Evolutionary conservation across 805 yeast species (phyloP).

Genomic region (Metschnikowia kofuensis): DNA sequence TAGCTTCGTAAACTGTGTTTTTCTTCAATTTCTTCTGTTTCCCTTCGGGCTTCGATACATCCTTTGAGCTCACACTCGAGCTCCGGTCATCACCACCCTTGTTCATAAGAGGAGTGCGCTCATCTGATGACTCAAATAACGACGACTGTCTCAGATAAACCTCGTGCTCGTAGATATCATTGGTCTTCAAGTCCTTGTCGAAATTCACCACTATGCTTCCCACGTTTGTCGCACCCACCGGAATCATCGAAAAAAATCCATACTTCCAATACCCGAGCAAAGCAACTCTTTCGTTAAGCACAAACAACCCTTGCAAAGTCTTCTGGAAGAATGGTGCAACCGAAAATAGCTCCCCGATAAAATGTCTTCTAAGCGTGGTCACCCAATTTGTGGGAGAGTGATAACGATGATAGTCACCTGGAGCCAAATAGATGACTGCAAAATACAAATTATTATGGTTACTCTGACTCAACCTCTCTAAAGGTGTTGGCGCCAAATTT

Average conservation of each 20-base stretch:
- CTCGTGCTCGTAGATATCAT: slow-evolving; percentile 60
- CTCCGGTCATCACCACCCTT: slow-evolving; percentile 10
- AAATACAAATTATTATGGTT: slow-evolving; percentile 64
- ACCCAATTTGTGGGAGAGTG: slow-evolving; percentile 98
- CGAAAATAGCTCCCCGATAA: slow-evolving; percentile 90
- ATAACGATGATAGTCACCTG: slow-evolving; percentile 97
- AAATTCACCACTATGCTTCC: slow-evolving; percentile 92
- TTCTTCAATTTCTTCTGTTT: slow-evolving; percentile 48
- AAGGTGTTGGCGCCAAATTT: slow-evolving; percentile 35
- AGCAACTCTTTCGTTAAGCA: slow-evolving; percentile 93
- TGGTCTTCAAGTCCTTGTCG: slow-evolving; percentile 86
- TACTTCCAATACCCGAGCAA: slow-evolving; percentile 93
- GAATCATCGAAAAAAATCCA: slow-evolving; percentile 98
- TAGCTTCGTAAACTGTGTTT: slow-evolving; percentile 91
- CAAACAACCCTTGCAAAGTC: slow-evolving; percentile 80
- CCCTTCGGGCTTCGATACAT: not conserved
- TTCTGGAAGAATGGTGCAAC: slow-evolving; percentile 96
- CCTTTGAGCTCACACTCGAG: slow-evolving; percentile 3
- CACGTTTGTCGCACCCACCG: slow-evolving; percentile 98
- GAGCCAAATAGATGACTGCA: slow-evolving; percentile 92
- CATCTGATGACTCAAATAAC: slow-evolving; percentile 16
- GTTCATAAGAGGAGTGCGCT: slow-evolving; percentile 31
- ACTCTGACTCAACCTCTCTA: slow-evolving; percentile 28
- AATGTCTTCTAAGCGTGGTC: slow-evolving; percentile 86
- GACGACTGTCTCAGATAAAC: slow-evolving; percentile 25